Evolutionary conservation across 179 eudicot genomes (phyloP), one percentile per base, ranked within the genome.

Genomic region (Beta lomatogona): DNA sequence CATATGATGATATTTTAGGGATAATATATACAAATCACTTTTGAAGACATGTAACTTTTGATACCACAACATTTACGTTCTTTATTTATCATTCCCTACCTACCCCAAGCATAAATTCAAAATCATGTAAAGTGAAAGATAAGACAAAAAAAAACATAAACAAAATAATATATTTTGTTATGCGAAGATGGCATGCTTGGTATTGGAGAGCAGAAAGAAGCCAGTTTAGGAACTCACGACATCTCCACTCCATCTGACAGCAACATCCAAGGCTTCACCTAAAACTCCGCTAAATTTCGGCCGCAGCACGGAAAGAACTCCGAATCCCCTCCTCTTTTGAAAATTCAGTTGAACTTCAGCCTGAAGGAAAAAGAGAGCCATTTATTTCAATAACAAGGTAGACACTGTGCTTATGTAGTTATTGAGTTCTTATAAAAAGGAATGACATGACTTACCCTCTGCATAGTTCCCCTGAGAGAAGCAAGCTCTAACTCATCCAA

Each of bases 221-320:
- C 77, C 68, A 58, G 76, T 75, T 66, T 57, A 82, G 79, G 81
- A 80, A 92, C 98, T 89, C 85, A 94, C 99, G 79, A 97, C 99
- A 88, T 97, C 99, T 19, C 99, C 99, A 77, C 98, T 97, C 99
- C 99, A 97, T 89, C 98, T 89, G 82, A 91, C 97, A 88, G 98
- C 98, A 83, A 97, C 93, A 82, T 97, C 99, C 78, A 97, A 83
- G 90, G 98, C 98, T 91, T 97, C 99, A 31, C 99, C 98, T 81
- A 97, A 82, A 28, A 94, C 95, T 68, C 99, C 99, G 69, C 99
- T 97, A 84, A 97, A 92, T 90, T 97, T 97, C 50, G 99, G 98
- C 59, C 88, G 91, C 14, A 97, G 88, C 44, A 97, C 92, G 72
- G 98, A 97, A 78, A 97, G 88, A 66, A 88, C 92, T 25, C 99